Evolutionary conservation across 2,329 filamentous ascomycete species (phyloP), one percentile per base, ranked within the genome.

Genomic region (Claviceps purpurea): DNA sequence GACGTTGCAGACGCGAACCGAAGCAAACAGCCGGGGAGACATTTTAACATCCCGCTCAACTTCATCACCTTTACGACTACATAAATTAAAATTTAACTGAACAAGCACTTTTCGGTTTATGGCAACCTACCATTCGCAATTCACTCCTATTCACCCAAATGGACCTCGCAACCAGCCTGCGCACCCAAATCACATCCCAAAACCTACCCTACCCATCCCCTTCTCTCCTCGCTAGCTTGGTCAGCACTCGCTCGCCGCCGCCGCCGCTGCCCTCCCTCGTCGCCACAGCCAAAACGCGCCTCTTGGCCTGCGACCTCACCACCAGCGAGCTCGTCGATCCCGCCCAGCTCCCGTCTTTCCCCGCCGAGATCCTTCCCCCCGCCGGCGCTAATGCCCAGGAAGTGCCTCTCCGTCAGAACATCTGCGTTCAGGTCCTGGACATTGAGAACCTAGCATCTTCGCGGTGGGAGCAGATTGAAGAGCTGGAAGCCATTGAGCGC

Each of bases 381-480:
- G 71, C 79, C 57, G 71, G 76, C 0, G 71, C 77, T 0, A 68
- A 70, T 3, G 65, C 76, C 10, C 73, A 77, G 56, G 79, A 87
- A 54, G 67, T 71, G 4, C 70, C 68, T 0, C 70, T 97, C 0
- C 55, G 70, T 0, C 74, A 74, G 1, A 78, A 87, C 37, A 73
- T 91, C 1, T 73, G 84, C 3, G 84, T 93, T 1, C 93, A 97
- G 66, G 79, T 97, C 1, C 70, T 95, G 1, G 89, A 94, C 60
- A 74, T 97, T 7, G 85, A 95, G 62, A 90, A 97, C 62, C 76
- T 97, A 20, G 78, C 83, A 2, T 76, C 78, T 50, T 89, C 85
- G 59, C 78, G 85, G 50, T 95, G 90, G 88, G 84, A 88, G 57
- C 89, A 96, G 66, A 78, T 95, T 37, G 89, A 96, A 65, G 81